phyloP scores from a whole-genome alignment of 1,284 basidiomycete genomes.

The Melanopsichium pennsylvanicum region DNA sequence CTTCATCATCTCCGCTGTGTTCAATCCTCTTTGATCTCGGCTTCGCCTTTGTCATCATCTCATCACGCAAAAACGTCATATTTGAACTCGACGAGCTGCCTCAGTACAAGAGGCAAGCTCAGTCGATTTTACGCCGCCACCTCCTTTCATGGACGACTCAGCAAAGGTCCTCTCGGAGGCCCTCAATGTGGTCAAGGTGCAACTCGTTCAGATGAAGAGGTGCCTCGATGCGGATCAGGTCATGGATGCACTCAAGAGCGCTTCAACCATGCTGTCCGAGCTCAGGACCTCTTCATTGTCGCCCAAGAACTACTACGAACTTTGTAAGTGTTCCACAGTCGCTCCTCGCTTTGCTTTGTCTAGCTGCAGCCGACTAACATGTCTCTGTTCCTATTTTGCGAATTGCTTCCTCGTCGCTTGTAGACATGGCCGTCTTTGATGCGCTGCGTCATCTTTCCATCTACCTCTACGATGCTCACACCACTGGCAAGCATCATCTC shows the following conservation, averaged over 20 bases:
- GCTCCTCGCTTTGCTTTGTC: background rate
- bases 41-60: too few species aligned
- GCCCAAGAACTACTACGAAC: constrained; percentile 65
- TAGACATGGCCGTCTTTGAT: constrained; percentile 65
- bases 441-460: constrained; percentile 63
- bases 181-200: constrained; percentile 63
- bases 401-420: background rate
- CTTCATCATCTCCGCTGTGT: too few species aligned
- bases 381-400: background rate
- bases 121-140: constrained; percentile 5
- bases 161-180: constrained; percentile 62
- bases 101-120: constrained; percentile 12
- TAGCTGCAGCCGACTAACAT: background rate
- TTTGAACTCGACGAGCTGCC: constrained; percentile 13
- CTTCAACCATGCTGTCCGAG: constrained; percentile 64
- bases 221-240: constrained; percentile 63
- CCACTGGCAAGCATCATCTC: constrained; percentile 61
- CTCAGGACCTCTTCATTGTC: constrained; percentile 60
- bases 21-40: too few species aligned
- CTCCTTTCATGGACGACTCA: constrained; percentile 61
- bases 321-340: constrained; percentile 42
- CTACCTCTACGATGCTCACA: constrained; percentile 64
- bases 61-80: background rate
- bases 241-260: constrained; percentile 65
- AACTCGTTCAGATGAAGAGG: constrained; percentile 64